Base-by-base conservation (phyloP, 352 stramenopile species). In the Phytophthora ohioensis region DNA sequence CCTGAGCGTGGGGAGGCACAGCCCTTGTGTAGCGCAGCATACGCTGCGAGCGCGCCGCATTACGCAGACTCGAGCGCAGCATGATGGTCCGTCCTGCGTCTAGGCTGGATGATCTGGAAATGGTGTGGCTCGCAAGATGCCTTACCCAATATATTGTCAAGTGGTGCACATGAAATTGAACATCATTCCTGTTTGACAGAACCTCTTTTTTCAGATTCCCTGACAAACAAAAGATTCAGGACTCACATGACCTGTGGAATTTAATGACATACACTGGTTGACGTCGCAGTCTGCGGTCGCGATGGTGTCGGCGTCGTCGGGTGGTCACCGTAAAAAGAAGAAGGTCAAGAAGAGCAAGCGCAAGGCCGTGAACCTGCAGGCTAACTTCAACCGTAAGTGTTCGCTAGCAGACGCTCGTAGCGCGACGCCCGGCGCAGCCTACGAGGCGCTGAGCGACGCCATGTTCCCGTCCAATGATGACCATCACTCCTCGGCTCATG, bases 371-470 rank as follows among this genome's bases (percentile, higher is more conserved):
- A 95, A 95, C 62, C 71, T 95, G 57, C 85, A 93, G 73, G 71
- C 85, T 49, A 91, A 93, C 61, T 95, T 93, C 48, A 86, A 84
- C 64, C 82, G 88, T 95, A 95, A 95, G 88, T 95, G 85, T 59
- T 71, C 60, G 32, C 54, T 76, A 6, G 49, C 54, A 43, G 52
- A 32, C 6, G 48, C 35, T 61, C 57, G 43, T 7, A 51, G 38
- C 21, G 30, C n/a, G 46, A 32, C 62, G 30, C 6, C 13, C 27
- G 53, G 49, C 31, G 56, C 56, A 35, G 31, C 58, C 15, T 75
- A 84, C 36, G 70, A 81, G 39, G 60, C 68, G 45, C 65, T 93
- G 36, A 76, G 72, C 60, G 81, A 81, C 70, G 82, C 91, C 75
- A 92, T 95, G 85, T 95, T 92, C 70, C 88, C 88, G 43, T 75